Conservation (phyloP, 2,329 filamentous ascomycete species). For the Botrytis tulipae region DNA sequence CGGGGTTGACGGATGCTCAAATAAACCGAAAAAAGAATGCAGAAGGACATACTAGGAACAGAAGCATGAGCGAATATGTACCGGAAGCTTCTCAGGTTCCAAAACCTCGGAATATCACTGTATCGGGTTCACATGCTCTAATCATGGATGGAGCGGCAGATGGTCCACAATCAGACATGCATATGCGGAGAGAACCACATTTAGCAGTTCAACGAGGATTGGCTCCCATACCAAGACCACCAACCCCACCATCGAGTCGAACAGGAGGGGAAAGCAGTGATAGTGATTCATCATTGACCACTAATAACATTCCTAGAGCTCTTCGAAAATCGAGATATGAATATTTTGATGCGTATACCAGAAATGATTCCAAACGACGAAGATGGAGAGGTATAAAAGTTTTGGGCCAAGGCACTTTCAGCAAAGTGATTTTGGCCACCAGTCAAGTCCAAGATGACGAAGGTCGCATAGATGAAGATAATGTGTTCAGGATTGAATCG, state of each 20-base stretch:
- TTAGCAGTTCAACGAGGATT: slow-evolving; percentile 77
- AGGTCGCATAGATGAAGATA: slow-evolving; percentile 41
- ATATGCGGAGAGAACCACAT: slow-evolving; percentile 74
- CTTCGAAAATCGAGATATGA: slow-evolving; percentile 49
- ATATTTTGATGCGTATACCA: slow-evolving; percentile 67
- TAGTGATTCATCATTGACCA: slow-evolving; percentile 48
- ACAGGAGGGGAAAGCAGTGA: slow-evolving; percentile 53
- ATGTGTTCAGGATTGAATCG: slow-evolving; percentile 35
- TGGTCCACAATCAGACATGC: slow-evolving; percentile 41
- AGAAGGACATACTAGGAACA: slow-evolving; percentile 62
- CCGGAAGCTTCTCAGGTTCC: slow-evolving; percentile 68
- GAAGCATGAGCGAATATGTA: slow-evolving; percentile 85
- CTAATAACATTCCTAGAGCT: slow-evolving; percentile 39
- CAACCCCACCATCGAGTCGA: slow-evolving; percentile 81
- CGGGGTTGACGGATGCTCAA: slow-evolving; percentile 26
- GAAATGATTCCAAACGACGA: slow-evolving; percentile 66
- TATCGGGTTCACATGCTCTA: slow-evolving; percentile 60
- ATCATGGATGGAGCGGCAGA: slow-evolving; percentile 48
- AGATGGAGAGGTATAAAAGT: slow-evolving; percentile 77
- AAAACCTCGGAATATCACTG: slow-evolving; percentile 67
- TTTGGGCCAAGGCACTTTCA: slow-evolving; percentile 93
- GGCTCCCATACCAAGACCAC: slow-evolving; percentile 59
- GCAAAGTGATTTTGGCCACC: slow-evolving; percentile 87
- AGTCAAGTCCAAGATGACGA: slow-evolving; percentile 61
- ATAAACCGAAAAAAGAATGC: slow-evolving; percentile 33